Conservation (phyloP, 192 early-diverging fungal genomes). For the Chytriomyces sp. region DNA sequence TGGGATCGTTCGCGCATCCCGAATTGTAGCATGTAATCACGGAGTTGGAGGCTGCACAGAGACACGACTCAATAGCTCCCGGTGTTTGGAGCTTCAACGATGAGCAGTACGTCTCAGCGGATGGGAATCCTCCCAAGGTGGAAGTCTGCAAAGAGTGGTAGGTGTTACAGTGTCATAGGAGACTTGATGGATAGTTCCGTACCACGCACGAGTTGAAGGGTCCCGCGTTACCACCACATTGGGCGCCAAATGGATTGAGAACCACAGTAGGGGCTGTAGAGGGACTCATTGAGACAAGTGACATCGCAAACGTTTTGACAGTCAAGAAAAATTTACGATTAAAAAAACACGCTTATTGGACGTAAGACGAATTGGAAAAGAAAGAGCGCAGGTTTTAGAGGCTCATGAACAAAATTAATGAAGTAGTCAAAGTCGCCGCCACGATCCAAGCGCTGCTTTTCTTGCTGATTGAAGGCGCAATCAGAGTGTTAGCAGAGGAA, state of each 20-base stretch:
- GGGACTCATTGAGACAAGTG: too few relatives aligned
- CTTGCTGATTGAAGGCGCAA: too few relatives aligned
- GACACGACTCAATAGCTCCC: not conserved
- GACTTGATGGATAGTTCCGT: not conserved
- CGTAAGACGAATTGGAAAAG: too few relatives aligned
- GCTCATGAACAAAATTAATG: too few relatives aligned
- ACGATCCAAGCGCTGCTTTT: too few relatives aligned
- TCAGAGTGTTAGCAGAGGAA: too few relatives aligned
- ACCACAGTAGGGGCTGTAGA: too few relatives aligned
- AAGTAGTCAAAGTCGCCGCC: too few relatives aligned
- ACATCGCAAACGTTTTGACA: too few relatives aligned
- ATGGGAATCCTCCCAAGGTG: not conserved
- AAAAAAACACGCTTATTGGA: too few relatives aligned
- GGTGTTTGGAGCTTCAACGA: not conserved
- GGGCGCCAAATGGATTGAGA: not conserved
- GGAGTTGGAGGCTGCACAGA: not conserved
- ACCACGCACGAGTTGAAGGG: not conserved
- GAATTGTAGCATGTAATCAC: not conserved
- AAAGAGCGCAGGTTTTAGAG: too few relatives aligned
- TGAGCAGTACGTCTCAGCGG: not conserved
- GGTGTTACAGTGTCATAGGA: not conserved
- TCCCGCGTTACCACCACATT: not conserved
- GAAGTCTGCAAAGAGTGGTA: not conserved
- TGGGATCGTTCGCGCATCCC: not conserved
- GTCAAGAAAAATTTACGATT: too few relatives aligned